A percentile compares a stretch with the other conserved stretches of the same genome.
Conservation (phyloP, 192 early-diverging fungal species). For the Paraglomus brasilianum region DNA sequence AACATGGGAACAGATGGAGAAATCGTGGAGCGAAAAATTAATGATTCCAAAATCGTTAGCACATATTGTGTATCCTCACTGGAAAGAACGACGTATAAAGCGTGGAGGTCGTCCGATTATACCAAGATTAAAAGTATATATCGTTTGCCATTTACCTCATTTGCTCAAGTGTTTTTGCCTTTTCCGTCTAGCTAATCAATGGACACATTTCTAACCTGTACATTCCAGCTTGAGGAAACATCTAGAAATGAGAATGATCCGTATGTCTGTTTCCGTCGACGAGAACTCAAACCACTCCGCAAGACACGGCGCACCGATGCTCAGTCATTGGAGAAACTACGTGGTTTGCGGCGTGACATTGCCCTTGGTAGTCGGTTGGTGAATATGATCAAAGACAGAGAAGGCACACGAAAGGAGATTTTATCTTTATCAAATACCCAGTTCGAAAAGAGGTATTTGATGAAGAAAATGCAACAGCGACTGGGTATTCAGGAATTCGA, state of each 20-base stretch:
- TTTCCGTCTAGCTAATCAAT: no score
- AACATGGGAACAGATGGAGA: conserved; percentile 10
- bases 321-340: conserved; percentile 82
- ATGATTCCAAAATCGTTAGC: neutral
- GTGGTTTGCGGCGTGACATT: conserved; percentile 79
- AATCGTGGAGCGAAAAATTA: neutral
- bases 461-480: conserved; percentile 63
- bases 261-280: conserved; percentile 95
- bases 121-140: conserved; percentile 57
- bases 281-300: conserved; percentile 85
- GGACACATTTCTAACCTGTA: conserved; percentile 1
- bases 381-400: conserved; percentile 78
- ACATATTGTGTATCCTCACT: conserved; percentile 49
- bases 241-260: conserved; percentile 74
- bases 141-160: neutral
- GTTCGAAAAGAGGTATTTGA: conserved; percentile 65
- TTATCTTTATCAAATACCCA: conserved; percentile 73
- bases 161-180: neutral
- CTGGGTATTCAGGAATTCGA: conserved; percentile 61
- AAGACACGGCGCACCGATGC: conserved; percentile 86
- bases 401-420: conserved; percentile 71
- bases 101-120: conserved; percentile 42
- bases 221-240: conserved; percentile 59
- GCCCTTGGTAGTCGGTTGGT: conserved; percentile 70
- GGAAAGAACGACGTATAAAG: conserved; percentile 47